Evolutionary conservation across 805 yeast genomes (phyloP).

Genomic region (Hermanozyma aechmeae): DNA sequence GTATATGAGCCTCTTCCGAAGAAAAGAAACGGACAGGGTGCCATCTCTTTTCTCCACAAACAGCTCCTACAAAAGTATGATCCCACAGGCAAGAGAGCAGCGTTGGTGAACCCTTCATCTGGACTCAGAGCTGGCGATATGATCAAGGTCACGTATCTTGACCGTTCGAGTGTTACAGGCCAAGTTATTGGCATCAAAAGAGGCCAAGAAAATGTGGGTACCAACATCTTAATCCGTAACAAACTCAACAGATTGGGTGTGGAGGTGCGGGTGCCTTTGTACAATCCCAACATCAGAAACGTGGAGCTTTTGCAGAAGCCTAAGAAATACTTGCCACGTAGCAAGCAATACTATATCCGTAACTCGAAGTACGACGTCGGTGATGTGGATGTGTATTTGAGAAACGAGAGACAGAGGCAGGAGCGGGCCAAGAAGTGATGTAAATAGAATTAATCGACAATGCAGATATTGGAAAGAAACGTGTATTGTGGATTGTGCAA

Average conservation of each 20-base stretch:
- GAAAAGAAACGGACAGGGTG: constrained; percentile 37
- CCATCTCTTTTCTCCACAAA: constrained; percentile 36
- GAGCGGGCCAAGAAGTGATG: neutral
- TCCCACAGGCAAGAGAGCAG: constrained; percentile 59
- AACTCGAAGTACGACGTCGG: constrained; percentile 59
- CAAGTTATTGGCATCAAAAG: constrained; percentile 71
- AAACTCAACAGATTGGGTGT: constrained; percentile 77
- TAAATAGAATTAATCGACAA: neutral
- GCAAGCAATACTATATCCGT: constrained; percentile 87
- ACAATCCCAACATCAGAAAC: constrained; percentile 67
- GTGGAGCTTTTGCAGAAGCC: constrained; percentile 76
- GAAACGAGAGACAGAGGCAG: neutral
- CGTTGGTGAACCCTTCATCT: constrained; percentile 38
- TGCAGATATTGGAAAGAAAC: no score
- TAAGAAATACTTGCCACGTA: constrained; percentile 58
- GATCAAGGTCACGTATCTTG: constrained; percentile 62
- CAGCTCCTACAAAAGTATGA: constrained; percentile 55
- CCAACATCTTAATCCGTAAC: constrained; percentile 75
- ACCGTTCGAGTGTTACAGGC: constrained; percentile 66
- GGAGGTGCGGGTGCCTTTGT: constrained; percentile 73
- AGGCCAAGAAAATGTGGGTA: constrained; percentile 48
- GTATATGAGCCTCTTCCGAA: constrained; percentile 44
- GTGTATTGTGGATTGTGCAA: no score
- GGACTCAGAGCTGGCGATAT: constrained; percentile 74
- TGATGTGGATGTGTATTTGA: constrained; percentile 39